A percentile compares a stretch with the other conserved stretches of the same genome.
These are phyloP conservation scores for Strobilomyces confusus DNA, from an alignment of 768 basidiomycete genomes.

Conservation along the genomic window DNA sequence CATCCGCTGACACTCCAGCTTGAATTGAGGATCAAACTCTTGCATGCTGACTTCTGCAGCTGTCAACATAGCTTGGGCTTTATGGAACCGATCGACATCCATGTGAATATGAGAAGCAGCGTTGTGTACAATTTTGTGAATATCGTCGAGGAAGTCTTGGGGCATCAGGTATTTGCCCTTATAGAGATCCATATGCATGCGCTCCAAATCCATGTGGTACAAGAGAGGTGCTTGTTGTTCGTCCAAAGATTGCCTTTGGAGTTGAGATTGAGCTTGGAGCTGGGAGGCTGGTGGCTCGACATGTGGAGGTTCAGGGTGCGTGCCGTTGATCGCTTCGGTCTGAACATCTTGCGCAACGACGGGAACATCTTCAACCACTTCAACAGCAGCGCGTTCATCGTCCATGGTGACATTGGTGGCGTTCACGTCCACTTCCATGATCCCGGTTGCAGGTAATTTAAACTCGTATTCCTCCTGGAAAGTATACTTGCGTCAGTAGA, in stretches of 20 bases:
- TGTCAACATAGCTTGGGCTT: slow-evolving; percentile 86
- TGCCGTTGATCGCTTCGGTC: slow-evolving; percentile 42
- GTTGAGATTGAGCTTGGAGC: slow-evolving; percentile 35
- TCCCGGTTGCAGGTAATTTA: slow-evolving; percentile 32
- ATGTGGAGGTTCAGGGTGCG: slow-evolving; percentile 17
- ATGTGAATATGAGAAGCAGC: slow-evolving; percentile 51
- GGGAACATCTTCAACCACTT: slow-evolving; percentile 37
- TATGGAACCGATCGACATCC: slow-evolving; percentile 73
- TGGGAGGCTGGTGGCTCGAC: slow-evolving; percentile 27
- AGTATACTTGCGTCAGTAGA: slow-evolving; percentile 10
- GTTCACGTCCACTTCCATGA: slow-evolving; percentile 31
- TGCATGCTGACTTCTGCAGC: slow-evolving; percentile 82
- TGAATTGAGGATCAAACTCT: slow-evolving; percentile 78
- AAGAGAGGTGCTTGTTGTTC: slow-evolving; percentile 45
- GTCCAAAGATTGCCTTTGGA: slow-evolving; percentile 32
- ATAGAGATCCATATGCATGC: slow-evolving; percentile 83
- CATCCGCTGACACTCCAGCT: slow-evolving; percentile 85
- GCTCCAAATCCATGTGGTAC: slow-evolving; percentile 89
- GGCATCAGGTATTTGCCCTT: slow-evolving; percentile 84
- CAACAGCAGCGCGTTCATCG: slow-evolving; percentile 39
- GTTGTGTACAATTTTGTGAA: slow-evolving; percentile 78
- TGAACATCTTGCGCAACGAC: slow-evolving; percentile 15
- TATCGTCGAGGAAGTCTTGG: slow-evolving; percentile 80
- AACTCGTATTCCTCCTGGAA: slow-evolving; percentile 73
- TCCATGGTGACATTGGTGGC: slow-evolving; percentile 38